These are phyloP conservation scores for Hydrangea macrophylla DNA, from an alignment of 148 eudicot species.

Conservation along the genomic window DNA sequence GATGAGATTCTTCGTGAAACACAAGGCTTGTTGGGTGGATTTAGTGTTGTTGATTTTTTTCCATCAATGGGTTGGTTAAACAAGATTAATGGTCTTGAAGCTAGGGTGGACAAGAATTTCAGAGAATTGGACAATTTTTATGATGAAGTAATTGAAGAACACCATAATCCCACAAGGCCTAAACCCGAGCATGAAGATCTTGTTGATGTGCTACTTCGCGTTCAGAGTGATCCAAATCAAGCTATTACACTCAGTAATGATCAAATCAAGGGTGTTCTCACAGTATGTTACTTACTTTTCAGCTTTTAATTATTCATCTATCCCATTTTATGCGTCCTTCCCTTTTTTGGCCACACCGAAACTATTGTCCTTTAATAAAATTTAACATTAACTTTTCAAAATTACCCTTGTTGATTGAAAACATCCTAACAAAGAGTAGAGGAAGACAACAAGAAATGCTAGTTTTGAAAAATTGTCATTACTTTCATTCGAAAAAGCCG, in stretches of 20 bases:
- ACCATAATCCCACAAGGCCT: conserved; percentile 16
- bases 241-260: conserved; percentile 21
- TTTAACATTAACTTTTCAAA: no score
- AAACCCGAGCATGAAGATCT: conserved; percentile 33
- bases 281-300: conserved; percentile 25
- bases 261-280: conserved; percentile 47
- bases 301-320: neutral
- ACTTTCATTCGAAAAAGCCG: no score
- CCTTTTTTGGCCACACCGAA: no score
- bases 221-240: conserved; percentile 43
- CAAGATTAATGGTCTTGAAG: conserved; percentile 47
- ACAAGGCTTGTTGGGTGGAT: no score
- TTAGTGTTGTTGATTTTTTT: conserved; percentile 51
- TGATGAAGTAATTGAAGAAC: conserved; percentile 41
- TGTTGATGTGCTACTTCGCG: conserved; percentile 46
- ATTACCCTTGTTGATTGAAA: neutral
- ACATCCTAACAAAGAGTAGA: neutral
- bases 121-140: conserved; percentile 29
- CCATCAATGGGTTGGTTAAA: conserved; percentile 54
- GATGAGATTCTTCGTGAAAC: no score
- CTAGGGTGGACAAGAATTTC: conserved; percentile 34
- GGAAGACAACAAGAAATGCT: neutral
- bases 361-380: no score
- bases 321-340: no score
- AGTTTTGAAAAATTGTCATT: no score